Evolutionary conservation across 108 stramenopile genomes (phyloP).

Genomic region (Cyclotella cryptica): DNA sequence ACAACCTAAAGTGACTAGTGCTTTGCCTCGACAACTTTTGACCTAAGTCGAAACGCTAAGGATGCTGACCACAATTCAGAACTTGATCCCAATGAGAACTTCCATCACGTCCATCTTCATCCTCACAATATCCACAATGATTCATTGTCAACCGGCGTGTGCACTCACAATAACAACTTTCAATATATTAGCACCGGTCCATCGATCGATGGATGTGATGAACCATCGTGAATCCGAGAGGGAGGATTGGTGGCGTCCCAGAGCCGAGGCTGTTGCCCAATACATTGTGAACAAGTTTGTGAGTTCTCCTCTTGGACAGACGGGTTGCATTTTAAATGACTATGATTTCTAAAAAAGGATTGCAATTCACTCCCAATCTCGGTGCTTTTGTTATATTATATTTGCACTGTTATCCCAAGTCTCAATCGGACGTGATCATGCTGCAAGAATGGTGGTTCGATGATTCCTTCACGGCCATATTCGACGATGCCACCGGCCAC

Average conservation of each 20-base stretch:
- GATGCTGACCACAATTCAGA: no score
- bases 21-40: no score
- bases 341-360: background rate
- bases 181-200: slow-evolving; percentile 54
- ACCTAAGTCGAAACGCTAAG: no score
- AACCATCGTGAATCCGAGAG: slow-evolving; percentile 48
- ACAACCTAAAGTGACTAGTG: no score
- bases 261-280: slow-evolving; percentile 40
- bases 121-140: no score
- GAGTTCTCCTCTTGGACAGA: background rate
- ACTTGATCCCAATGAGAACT: no score
- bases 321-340: background rate
- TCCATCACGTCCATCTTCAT: no score
- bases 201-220: slow-evolving; percentile 43
- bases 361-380: background rate
- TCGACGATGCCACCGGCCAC: slow-evolving; percentile 38
- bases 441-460: slow-evolving; percentile 60
- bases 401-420: background rate
- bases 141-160: background rate
- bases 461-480: slow-evolving; percentile 33
- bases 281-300: slow-evolving; percentile 40
- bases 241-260: slow-evolving; percentile 52
- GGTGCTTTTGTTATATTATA: background rate
- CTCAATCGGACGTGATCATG: slow-evolving; percentile 36
- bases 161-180: slow-evolving; percentile 55